phyloP scores from a whole-genome alignment of 768 basidiomycete species.

The Calocybe cyanea region DNA sequence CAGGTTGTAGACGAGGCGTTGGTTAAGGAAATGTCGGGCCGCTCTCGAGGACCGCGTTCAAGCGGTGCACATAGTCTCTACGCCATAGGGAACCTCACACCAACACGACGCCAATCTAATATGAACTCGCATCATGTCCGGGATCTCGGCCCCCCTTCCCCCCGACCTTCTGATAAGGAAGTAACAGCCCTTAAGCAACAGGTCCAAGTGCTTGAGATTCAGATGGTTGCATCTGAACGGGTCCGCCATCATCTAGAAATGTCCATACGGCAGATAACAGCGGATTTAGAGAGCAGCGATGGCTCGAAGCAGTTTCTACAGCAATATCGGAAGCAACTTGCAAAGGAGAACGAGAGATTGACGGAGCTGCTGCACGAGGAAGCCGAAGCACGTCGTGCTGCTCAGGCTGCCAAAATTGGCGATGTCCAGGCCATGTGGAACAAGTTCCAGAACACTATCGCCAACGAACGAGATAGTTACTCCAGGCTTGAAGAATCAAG shows the following conservation, averaged over 20 bases:
- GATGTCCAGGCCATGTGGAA: conserved; percentile 65
- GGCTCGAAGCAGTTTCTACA: conserved; percentile 64
- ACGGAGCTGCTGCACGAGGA: conserved; percentile 59
- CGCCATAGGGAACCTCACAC: conserved; percentile 41
- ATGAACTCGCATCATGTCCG: conserved; percentile 26
- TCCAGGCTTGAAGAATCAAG: conserved; percentile 64
- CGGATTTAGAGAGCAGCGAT: conserved; percentile 60
- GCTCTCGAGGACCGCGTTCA: conserved; percentile 29
- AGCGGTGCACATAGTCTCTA: conserved; percentile 33
- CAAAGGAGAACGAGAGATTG: conserved; percentile 54
- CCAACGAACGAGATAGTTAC: conserved; percentile 59
- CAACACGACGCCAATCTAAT: conserved; percentile 39
- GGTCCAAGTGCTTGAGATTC: conserved; percentile 62
- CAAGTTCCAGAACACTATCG: conserved; percentile 57
- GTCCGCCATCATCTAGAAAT: conserved; percentile 62
- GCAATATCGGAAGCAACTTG: conserved; percentile 49
- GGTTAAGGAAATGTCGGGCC: conserved; percentile 44
- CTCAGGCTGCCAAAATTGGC: conserved; percentile 60
- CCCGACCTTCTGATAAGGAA: conserved; percentile 43
- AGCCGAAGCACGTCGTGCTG: conserved; percentile 54
- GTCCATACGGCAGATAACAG: conserved; percentile 54
- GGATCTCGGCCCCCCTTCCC: conserved; percentile 26
- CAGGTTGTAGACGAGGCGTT: conserved; percentile 57
- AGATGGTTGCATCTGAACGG: conserved; percentile 65
- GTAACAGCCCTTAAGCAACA: conserved; percentile 55